These are phyloP conservation scores for Thuja plicata DNA, from an alignment of 83 land plant genomes.

Conservation along the genomic window DNA sequence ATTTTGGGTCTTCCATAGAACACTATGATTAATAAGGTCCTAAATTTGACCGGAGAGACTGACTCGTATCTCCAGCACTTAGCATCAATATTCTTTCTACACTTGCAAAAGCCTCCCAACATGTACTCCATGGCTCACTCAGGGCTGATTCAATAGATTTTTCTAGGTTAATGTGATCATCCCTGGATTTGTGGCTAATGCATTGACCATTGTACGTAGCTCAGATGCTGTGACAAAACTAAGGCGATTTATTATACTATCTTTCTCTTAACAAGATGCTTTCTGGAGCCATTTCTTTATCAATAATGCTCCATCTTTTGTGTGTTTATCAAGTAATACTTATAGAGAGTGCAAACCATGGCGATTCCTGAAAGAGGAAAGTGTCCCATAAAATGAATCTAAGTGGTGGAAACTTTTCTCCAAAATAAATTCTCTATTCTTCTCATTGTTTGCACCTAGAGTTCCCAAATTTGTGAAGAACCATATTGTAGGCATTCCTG, in stretches of 20 bases:
- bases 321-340: constrained; percentile 64
- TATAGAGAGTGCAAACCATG: constrained; percentile 61
- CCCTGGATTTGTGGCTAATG: constrained; percentile 41
- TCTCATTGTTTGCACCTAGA: no score
- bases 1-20: no score
- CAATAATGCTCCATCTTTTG: constrained; percentile 59
- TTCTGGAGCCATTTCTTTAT: no score
- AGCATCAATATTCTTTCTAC: constrained; percentile 77
- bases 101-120: constrained; percentile 88
- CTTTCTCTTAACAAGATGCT: no score
- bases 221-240: constrained; percentile 52
- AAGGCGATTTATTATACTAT: constrained; percentile 59
- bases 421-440: no score
- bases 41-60: constrained; percentile 77
- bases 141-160: constrained; percentile 52
- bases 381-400: constrained; percentile 49
- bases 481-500: no score
- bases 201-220: constrained; percentile 49
- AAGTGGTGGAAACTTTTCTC: no score
- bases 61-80: constrained; percentile 75
- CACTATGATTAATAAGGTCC: constrained; percentile 74
- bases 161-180: constrained; percentile 78
- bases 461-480: no score
- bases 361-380: constrained; percentile 54
- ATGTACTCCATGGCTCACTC: constrained; percentile 38